Conservation (phyloP, 2,329 filamentous ascomycete species). For the Balansia obtecta region DNA sequence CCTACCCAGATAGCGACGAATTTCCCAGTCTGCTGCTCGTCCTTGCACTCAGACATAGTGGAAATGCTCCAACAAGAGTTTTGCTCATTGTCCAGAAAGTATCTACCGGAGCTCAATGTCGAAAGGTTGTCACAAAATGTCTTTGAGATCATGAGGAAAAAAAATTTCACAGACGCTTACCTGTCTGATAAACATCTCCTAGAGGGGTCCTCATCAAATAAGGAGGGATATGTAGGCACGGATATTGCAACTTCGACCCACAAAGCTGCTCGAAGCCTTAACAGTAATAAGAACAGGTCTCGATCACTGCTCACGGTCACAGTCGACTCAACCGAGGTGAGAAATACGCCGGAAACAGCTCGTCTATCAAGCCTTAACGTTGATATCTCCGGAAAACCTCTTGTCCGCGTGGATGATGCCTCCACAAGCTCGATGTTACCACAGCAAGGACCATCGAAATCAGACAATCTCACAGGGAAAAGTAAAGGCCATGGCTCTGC, state of each 20-base stretch:
- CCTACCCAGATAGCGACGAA: slow-evolving; percentile 26
- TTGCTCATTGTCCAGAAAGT: slow-evolving; percentile 33
- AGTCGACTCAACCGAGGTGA: not conserved
- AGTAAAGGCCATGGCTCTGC: not conserved
- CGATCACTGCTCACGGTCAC: not conserved
- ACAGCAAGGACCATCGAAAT: not conserved
- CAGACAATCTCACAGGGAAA: not conserved
- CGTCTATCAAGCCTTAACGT: not conserved
- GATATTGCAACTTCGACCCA: not conserved
- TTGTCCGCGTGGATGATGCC: not conserved
- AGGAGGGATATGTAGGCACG: slow-evolving; percentile 6
- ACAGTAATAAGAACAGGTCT: not conserved
- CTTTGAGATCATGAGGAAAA: slow-evolving; percentile 21
- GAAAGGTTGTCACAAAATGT: slow-evolving; percentile 35
- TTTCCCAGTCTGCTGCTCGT: slow-evolving; percentile 34
- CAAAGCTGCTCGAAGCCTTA: not conserved
- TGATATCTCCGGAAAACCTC: not conserved
- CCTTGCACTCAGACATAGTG: slow-evolving; percentile 33
- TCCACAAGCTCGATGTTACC: not conserved
- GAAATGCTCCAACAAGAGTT: slow-evolving; percentile 36
- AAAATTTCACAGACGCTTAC: slow-evolving; percentile 4
- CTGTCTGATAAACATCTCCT: not conserved
- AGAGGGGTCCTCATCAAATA: slow-evolving; percentile 8
- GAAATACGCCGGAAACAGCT: not conserved
- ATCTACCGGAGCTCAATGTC: slow-evolving; percentile 25